Base-by-base conservation (phyloP, 768 basidiomycete species). In the Tremella fuciformis region DNA sequence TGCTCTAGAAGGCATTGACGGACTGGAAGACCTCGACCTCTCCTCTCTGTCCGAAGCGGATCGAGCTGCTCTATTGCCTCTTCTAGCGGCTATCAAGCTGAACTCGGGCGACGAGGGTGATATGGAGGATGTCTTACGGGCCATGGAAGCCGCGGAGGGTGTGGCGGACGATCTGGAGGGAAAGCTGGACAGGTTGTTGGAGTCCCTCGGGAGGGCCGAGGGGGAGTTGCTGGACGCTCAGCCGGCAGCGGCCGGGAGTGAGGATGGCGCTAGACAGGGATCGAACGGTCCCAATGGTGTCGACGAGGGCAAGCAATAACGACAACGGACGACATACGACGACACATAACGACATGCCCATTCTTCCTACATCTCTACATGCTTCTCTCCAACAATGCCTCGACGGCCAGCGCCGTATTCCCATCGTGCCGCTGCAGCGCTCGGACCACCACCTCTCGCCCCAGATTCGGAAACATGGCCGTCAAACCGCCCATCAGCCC, bases 391-490 rank as follows among this genome's bases (percentile, higher is more conserved):
- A 93, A 78, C 38, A 93, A 79, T 13, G 84, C 85, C 74, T 91
- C 91, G 21, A 89, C 88, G 8, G 91, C 91, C 26, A 79, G 82
- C 80, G 91, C 89, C 44, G 88, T 83, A 69, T 86, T 89, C n/a
- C 25, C 39, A 26, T 39, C 26, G 19, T 87, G 92, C 74, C 87
- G 79, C 73, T 92, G 90, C 39, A 96, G 78, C 11, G 90, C 86
- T 19, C 82, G 83, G 1, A 91, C 82, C 9, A 93, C 79, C 21
- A 84, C 82, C 51, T 89, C 87, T 49, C 89, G 81, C 38, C 83
- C 82, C 25, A 88, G 70, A 70, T 88, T 84, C 19, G 91, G 91
- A 72, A 96, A 96, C 87, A 96, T 91, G 50, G 78, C 81, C 47
- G 83, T 83, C 54, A 93, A 67, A 48, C 88, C 71, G 24, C 47